Evolutionary conservation across 768 basidiomycete species (phyloP), one percentile per base, ranked within the genome.

Genomic region (Dictyophora rubrovolvata): DNA sequence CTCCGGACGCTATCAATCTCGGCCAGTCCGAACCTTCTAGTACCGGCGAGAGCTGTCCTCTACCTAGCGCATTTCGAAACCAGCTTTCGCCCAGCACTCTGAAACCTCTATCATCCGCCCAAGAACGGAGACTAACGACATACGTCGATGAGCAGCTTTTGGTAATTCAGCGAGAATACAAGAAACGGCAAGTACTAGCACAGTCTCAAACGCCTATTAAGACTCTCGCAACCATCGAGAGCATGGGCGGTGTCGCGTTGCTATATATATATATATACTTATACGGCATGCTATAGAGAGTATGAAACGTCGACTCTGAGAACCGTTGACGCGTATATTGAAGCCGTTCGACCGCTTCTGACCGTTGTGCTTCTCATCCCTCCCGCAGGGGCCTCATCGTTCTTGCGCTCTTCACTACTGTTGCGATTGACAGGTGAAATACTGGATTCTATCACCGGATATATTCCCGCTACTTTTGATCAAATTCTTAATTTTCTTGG

Each of bases 401-500:
- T 81, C 14, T 74, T 90, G 4, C 81, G 89, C 9, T 82, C 76
- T 8, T 75, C 82, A 1, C 81, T 82, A 60, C 74, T 90, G n/a
- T 80, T 91, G 21, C 83, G 82, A 23, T 73, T 89, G 8, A 89
- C 86, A 2, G 80, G 81, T 55, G 87, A 89, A 52, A 74, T 81
- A 17, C 71, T 90, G 63, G 71, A 69, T 60, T 75, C 80, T 10
- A 77, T 88, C 9, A 71, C 79, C 5, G 85, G 86, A 5, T 91
- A 91, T 66, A 69, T 72, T 2, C 75, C 80, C 0, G 69, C 74
- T 16, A 61, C 70, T 20, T 68, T 72, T 7, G 70, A 73, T 14
- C 72, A 77, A 37, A 74, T 87, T 5, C 73, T 86, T 22, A 81
- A 85, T 61, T 86, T 82, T 73, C 71, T 90, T 22, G 80, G 83